Conservation (phyloP, 148 eudicot genomes). For the Selenicereus undatus region DNA sequence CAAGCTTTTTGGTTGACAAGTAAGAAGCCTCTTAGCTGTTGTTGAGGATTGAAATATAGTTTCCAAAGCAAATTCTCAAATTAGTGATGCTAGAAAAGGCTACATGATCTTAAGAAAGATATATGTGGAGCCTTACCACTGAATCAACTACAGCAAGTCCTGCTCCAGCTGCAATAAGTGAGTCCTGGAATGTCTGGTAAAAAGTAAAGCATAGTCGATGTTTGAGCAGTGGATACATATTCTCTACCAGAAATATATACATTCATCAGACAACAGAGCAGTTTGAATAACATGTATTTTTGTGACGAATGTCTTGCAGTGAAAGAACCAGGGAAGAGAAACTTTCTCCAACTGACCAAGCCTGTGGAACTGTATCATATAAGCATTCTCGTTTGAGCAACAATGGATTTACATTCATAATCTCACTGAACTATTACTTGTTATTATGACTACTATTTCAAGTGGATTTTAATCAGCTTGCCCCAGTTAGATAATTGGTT, state of each 20-base stretch:
- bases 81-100: not conserved
- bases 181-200: constrained; percentile 87
- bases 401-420: not conserved
- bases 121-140: constrained; percentile 64
- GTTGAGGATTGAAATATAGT: not conserved
- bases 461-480: not conserved
- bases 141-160: constrained; percentile 84
- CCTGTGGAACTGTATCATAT: not conserved
- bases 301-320: not conserved
- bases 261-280: constrained; percentile 1
- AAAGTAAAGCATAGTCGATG: constrained; percentile 10
- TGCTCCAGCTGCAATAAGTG: constrained; percentile 84
- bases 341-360: not conserved
- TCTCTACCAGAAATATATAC: not conserved
- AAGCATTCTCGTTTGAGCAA: not conserved
- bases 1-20: not conserved
- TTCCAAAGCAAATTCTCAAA: not conserved
- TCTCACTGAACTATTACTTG: not conserved
- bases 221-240: not conserved
- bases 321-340: not conserved
- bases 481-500: not conserved
- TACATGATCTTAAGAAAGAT: not conserved
- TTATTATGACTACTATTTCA: not conserved
- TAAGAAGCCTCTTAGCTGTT: not conserved
- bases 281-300: not conserved